phyloP scores from a whole-genome alignment of 768 basidiomycete species.

The Pisolithus tinctorius region DNA sequence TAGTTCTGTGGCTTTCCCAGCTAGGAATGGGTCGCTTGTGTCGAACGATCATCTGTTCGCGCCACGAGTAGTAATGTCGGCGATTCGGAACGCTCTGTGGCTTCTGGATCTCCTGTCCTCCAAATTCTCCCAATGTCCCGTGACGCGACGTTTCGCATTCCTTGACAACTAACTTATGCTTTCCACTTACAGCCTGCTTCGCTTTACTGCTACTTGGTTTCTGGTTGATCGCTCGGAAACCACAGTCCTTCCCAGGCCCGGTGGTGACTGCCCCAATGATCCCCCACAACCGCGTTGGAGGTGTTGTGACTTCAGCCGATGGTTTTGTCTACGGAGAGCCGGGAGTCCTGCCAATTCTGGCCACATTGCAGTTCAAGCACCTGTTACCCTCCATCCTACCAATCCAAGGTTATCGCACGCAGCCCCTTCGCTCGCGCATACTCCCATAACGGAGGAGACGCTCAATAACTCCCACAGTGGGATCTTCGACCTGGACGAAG shows the following conservation, averaged over 20 bases:
- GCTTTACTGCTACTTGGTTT: slow-evolving; percentile 20
- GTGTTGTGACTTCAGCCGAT: too few relatives aligned
- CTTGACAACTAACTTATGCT: neutral
- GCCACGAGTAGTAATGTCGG: neutral
- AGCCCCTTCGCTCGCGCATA: slow-evolving; percentile 16
- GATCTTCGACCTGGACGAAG: slow-evolving; percentile 19
- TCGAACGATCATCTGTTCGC: too few relatives aligned
- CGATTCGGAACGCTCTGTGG: neutral
- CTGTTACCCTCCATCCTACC: slow-evolving; percentile 5
- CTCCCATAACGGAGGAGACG: slow-evolving; percentile 19
- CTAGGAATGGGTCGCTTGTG: neutral
- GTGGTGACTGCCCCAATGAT: neutral
- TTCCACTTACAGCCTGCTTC: slow-evolving; percentile 15
- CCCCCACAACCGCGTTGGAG: too few relatives aligned
- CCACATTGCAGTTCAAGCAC: neutral
- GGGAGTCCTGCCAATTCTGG: too few relatives aligned
- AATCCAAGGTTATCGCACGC: slow-evolving; percentile 10
- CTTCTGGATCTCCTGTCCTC: neutral
- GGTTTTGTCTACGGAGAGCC: too few relatives aligned
- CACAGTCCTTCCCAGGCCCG: slow-evolving; percentile 1
- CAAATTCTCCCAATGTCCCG: neutral
- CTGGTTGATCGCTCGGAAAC: slow-evolving; percentile 17
- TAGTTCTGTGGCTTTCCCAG: neutral
- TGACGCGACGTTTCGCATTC: neutral
- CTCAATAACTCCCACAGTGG: slow-evolving; percentile 15